Evolutionary conservation across 1,284 basidiomycete species (phyloP), one percentile per base, ranked within the genome.

Genomic region (Mrakiaceae sp.): DNA sequence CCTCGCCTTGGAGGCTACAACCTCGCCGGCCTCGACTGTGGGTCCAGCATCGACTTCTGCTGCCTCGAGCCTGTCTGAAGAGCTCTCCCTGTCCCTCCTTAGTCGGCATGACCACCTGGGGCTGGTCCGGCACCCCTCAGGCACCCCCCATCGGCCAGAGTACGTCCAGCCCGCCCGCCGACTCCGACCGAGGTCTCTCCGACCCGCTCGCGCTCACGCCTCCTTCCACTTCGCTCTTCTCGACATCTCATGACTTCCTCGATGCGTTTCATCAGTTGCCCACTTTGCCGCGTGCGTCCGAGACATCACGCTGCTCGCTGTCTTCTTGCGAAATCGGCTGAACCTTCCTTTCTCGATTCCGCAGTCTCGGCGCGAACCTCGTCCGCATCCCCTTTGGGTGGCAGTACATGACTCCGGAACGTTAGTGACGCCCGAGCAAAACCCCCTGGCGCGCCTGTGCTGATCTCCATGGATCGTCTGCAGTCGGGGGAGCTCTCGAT

Each of bases 331-430:
- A 9, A 50, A 3, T 53, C 4, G 10, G 16, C 52, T n/a, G 52
- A 5, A 5, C 16, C 8, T 27, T 44, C n/a, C 7, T n/a, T 60
- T 3, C 16, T 50, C 16, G 3, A 39, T 16, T 12, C 9, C 5
- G 4, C 16, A 48, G 46, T 8, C 48, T 27, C 14, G 60, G 60
- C 43, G 60, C 60, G 56, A 70, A 68, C 61, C 70, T 70, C 58
- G 72, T 77, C 70, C 74, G 77, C 40, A 69, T 78, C n/a, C 77
- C 81, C 3, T 79, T 83, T 40, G 79, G 79, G 2, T 84, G 82
- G 82, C 81, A 82, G 70, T 74, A 81, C 67, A 79, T 82, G 76
- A 81, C 79, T 39, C 7, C 79, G 79, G 42, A 27, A 27, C 27
- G 27, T 27, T 27, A 1, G 27, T 27, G 27, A 27, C 27, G 27